Evolutionary conservation across 208 protist species (phyloP), one percentile per base, ranked within the genome.

Genomic region (Crithidia acanthocephali): DNA sequence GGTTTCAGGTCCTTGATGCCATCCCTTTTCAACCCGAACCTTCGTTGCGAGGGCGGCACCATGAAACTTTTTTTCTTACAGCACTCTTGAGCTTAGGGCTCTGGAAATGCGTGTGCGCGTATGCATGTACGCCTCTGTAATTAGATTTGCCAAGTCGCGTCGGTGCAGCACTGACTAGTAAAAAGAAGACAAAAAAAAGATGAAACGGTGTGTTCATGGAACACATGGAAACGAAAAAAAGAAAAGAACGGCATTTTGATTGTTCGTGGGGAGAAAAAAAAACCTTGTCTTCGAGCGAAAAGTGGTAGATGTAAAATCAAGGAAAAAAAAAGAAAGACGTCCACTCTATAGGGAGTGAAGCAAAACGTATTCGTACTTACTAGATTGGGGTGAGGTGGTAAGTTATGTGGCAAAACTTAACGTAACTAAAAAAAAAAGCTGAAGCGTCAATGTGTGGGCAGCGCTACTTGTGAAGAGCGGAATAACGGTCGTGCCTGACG

Each of bases 161-260:
- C 4, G 4, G 8, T n/a, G 13, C 18, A 53, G 35, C n/a, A n/a
- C n/a, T n/a, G n/a, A n/a, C n/a, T n/a, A n/a, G n/a, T n/a, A n/a
- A n/a, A n/a, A n/a, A n/a, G 10, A 59, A 27, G 32, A 48, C 8
- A 32, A 20, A 56, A 51, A 22, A 64, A 40, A 42, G 48, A 28
- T 13, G 16, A 22, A 40, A 53, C 13, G 45, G 5, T 10, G 35
- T n/a, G 10, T 2, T 27, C 25, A 32, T 32, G 52, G 35, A 40
- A 40, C 35, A 40, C 35, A 11, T 40, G 5, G 8, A n/a, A 59
- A 44, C 6, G 42, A 71, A 61, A 20, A 35, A 56, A 35, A 28
- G 37, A 61, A 65, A 65, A 64, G 61, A 59, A 57, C 28, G 28
- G 6, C 33, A 52, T 62, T 55, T 62, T 71, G 65, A 60, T 71